These are phyloP conservation scores for Botryosphaeria dothidea DNA, from an alignment of 2,329 filamentous ascomycete species.

Conservation along the genomic window DNA sequence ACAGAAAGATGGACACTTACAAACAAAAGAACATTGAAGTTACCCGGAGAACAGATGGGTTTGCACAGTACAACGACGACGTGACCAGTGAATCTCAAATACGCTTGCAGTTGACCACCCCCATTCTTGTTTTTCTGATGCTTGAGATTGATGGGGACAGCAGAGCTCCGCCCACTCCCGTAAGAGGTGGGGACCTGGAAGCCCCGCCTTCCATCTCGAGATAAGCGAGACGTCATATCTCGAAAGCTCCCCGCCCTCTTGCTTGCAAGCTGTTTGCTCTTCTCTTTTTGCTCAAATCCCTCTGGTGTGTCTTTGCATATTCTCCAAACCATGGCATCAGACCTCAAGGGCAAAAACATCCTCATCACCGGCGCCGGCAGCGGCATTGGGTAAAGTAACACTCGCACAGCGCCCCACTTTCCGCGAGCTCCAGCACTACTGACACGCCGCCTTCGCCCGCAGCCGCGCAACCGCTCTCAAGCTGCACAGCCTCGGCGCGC, in stretches of 20 bases:
- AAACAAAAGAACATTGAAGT: too few species aligned
- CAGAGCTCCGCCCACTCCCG: constrained; percentile 4
- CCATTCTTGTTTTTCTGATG: neutral
- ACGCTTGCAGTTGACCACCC: neutral
- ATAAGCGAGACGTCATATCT: constrained; percentile 15
- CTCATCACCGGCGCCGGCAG: constrained; percentile 86
- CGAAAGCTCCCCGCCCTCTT: neutral
- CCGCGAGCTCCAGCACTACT: neutral
- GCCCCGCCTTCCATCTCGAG: neutral
- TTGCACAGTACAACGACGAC: too few species aligned
- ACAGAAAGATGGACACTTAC: too few species aligned
- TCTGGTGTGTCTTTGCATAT: too few species aligned
- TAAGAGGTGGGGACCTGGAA: neutral
- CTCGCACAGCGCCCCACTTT: neutral
- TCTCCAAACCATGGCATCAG: constrained; percentile 26
- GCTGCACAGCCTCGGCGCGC: constrained; percentile 60
- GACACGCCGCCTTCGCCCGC: neutral
- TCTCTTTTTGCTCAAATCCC: neutral
- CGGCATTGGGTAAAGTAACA: constrained; percentile 71
- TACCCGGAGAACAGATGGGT: too few species aligned
- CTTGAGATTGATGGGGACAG: neutral
- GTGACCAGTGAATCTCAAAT: too few species aligned
- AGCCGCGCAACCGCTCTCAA: constrained; percentile 19
- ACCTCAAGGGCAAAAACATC: constrained; percentile 82
- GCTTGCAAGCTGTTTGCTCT: too few species aligned